phyloP scores from a whole-genome alignment of 306 rosid genomes.

The Sophora flavescens region DNA sequence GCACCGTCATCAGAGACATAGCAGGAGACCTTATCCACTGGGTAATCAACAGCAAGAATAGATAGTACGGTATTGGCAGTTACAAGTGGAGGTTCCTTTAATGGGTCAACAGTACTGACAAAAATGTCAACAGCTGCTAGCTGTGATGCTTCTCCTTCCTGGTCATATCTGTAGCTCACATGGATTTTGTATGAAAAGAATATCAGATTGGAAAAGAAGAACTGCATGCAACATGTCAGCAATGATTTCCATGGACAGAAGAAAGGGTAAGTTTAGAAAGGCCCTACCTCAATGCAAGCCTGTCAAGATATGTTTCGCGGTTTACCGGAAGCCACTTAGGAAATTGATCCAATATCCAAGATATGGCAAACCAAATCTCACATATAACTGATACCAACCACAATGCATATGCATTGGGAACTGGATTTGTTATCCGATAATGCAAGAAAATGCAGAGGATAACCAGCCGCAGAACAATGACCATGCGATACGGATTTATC shows the following conservation, averaged over 20 bases:
- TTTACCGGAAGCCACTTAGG: slow-evolving; percentile 98
- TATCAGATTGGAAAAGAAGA: slow-evolving; percentile 30
- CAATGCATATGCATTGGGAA: slow-evolving; percentile 80
- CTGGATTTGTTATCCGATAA: slow-evolving; percentile 95
- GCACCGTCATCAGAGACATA: slow-evolving; percentile 99
- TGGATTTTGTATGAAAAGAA: slow-evolving; percentile 38
- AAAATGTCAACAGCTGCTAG: slow-evolving; percentile 95
- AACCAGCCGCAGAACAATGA: slow-evolving; percentile 85
- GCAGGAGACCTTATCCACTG: slow-evolving; percentile 98
- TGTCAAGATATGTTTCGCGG: slow-evolving; percentile 96
- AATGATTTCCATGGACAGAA: neutral
- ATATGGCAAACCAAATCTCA: slow-evolving; percentile 97
- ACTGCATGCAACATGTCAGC: neutral
- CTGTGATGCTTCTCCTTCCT: slow-evolving; percentile 93
- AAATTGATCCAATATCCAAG: slow-evolving; percentile 98
- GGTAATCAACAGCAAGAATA: slow-evolving; percentile 96
- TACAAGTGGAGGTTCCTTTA: slow-evolving; percentile 97
- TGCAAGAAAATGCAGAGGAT: slow-evolving; percentile 90
- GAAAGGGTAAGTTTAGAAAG: slow-evolving; percentile 13
- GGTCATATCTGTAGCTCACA: slow-evolving; percentile 79
- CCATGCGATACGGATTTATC: slow-evolving; percentile 94
- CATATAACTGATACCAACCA: slow-evolving; percentile 96
- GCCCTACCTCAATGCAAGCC: slow-evolving; percentile 82
- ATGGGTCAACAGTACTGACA: slow-evolving; percentile 97
- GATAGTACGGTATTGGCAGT: slow-evolving; percentile 96